phyloP scores from a whole-genome alignment of 2,329 filamentous ascomycete genomes.

The Penicillium hordei region DNA sequence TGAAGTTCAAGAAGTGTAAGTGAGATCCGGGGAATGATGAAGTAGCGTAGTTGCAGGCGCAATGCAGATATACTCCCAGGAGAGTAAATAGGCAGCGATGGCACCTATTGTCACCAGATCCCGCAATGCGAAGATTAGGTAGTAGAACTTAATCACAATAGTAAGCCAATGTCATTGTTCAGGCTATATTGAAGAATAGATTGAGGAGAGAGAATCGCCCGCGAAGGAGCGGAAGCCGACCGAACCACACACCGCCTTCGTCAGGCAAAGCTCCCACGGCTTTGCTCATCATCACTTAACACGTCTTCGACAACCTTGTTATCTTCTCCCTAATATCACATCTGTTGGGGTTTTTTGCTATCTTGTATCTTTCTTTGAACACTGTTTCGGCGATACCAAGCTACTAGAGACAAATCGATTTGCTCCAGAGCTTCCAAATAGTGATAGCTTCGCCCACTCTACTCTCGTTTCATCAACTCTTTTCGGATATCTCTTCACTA shows the following conservation, averaged over 20 bases:
- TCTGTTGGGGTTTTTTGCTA: conserved; percentile 2
- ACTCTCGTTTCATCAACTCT: conserved; percentile 17
- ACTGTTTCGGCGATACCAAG: background rate
- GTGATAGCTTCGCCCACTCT: conserved; percentile 29
- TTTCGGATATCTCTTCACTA: conserved; percentile 45
- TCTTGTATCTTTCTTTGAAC: background rate
- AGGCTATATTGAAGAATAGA: conserved; percentile 18
- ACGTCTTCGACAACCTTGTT: conserved; percentile 11
- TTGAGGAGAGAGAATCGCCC: conserved; percentile 30
- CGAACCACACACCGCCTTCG: conserved; percentile 35
- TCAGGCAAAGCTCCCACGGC: conserved; percentile 23
- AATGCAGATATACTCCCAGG: conserved; percentile 8
- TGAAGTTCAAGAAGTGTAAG: conserved; percentile 2
- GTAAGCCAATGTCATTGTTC: conserved; percentile 19
- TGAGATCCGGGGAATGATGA: conserved; percentile 18
- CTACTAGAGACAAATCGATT: conserved; percentile 11
- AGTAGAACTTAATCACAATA: conserved; percentile 12
- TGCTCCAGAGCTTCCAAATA: conserved; percentile 30
- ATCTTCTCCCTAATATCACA: conserved; percentile 5
- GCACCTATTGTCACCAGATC: conserved; percentile 11
- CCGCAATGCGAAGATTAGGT: conserved; percentile 3
- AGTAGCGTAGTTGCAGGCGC: conserved; percentile 3
- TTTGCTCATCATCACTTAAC: conserved; percentile 8
- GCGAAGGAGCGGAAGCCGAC: conserved; percentile 21
- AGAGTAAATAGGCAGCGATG: conserved; percentile 4